Evolutionary conservation across 2,329 filamentous ascomycete genomes (phyloP).

Genomic region (Arthrobotrys sinensis): DNA sequence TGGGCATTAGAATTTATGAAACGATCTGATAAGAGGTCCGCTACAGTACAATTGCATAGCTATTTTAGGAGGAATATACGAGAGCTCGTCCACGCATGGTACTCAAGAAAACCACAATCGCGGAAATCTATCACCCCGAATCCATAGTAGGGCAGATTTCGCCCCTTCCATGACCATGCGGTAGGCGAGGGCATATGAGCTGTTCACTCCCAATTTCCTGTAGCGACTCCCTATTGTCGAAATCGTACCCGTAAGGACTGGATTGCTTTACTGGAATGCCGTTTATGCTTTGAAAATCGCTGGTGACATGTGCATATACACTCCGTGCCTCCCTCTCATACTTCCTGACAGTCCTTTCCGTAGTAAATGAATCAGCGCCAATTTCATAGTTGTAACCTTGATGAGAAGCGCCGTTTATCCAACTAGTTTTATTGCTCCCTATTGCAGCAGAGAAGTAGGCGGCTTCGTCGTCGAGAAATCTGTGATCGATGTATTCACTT

Average conservation of each 20-base stretch:
- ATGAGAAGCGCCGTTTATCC: conserved; percentile 40
- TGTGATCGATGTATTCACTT: conserved; percentile 14
- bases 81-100: not conserved
- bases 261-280: conserved; percentile 31
- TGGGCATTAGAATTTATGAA: conserved; percentile 1
- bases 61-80: not conserved
- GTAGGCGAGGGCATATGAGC: conserved; percentile 34
- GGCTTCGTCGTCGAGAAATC: conserved; percentile 41
- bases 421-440: conserved; percentile 52
- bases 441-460: conserved; percentile 46
- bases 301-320: conserved; percentile 31
- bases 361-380: conserved; percentile 21
- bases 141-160: conserved; percentile 27
- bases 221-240: not conserved
- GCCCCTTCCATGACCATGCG: conserved; percentile 36
- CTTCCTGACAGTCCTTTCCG: conserved; percentile 41
- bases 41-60: not conserved
- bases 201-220: conserved; percentile 18
- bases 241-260: not conserved
- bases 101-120: not conserved
- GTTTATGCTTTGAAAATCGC: conserved; percentile 50
- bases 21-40: not conserved
- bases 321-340: conserved; percentile 43
- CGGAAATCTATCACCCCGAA: not conserved
- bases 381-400: conserved; percentile 43